phyloP scores from a whole-genome alignment of 2,329 filamentous ascomycete species.

The Penicillium palitans region DNA sequence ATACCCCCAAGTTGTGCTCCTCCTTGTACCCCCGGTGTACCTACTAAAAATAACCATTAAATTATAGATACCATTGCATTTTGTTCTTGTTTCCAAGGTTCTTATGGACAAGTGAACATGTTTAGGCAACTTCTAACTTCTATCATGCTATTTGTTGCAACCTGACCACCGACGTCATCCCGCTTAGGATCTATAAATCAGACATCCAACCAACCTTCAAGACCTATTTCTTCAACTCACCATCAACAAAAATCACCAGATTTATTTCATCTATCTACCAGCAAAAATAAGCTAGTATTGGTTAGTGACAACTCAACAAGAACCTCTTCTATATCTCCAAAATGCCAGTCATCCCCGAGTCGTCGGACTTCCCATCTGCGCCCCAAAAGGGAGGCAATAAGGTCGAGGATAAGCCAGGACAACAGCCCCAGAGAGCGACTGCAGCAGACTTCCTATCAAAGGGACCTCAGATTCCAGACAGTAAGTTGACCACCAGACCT shows the following conservation, averaged over 20 bases:
- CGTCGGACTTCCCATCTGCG: conserved; percentile 27
- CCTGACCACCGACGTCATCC: conserved; percentile 26
- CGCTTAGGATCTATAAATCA: conserved; percentile 15
- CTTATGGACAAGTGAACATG: not conserved
- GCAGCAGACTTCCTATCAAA: conserved; percentile 42
- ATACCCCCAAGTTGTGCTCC: not conserved
- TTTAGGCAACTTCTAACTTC: not conserved
- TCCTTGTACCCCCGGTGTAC: not conserved
- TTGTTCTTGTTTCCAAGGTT: not conserved
- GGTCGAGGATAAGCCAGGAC: conserved; percentile 27
- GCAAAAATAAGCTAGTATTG: not conserved
- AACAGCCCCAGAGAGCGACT: conserved; percentile 38
- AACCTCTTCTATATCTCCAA: conserved; percentile 4
- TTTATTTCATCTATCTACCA: not conserved
- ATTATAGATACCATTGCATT: not conserved
- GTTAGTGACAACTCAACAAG: not conserved
- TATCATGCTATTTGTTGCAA: conserved; percentile 1
- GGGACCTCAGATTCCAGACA: conserved; percentile 48
- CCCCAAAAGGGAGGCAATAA: conserved; percentile 23
- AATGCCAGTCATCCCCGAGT: conserved; percentile 36
- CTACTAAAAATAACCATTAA: not conserved
- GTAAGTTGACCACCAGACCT: conserved; percentile 24
- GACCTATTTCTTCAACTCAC: not conserved
- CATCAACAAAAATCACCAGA: not conserved
- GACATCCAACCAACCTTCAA: not conserved